Conservation (phyloP, 768 basidiomycete genomes). For the Suillus plorans region DNA sequence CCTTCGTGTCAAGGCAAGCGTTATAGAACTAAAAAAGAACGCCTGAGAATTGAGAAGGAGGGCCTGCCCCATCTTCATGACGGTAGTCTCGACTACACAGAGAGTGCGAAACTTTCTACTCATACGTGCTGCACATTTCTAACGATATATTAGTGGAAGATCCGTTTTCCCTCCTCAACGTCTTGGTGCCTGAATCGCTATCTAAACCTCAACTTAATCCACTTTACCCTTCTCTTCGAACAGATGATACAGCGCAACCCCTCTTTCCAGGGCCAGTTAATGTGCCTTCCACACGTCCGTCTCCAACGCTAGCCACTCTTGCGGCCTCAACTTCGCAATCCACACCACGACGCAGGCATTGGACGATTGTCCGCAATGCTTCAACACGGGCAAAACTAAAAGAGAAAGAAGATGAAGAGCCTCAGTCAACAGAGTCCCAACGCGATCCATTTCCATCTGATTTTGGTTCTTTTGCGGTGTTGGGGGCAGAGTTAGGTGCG, state of each 20-base stretch:
- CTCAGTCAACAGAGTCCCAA: slow-evolving; percentile 42
- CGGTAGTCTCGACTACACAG: slow-evolving; percentile 75
- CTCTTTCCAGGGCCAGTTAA: slow-evolving; percentile 29
- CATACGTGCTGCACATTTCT: slow-evolving; percentile 4
- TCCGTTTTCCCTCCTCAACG: slow-evolving; percentile 67
- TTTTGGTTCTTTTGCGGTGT: slow-evolving; percentile 58
- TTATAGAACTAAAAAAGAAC: slow-evolving; percentile 80
- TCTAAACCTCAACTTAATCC: slow-evolving; percentile 58
- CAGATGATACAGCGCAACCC: slow-evolving; percentile 22
- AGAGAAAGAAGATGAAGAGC: slow-evolving; percentile 46
- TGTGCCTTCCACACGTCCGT: slow-evolving; percentile 21
- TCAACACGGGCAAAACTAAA: slow-evolving; percentile 47
- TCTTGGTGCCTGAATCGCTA: slow-evolving; percentile 57
- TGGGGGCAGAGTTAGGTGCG: slow-evolving; percentile 39
- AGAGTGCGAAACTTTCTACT: slow-evolving; percentile 46
- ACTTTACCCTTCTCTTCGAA: slow-evolving; percentile 46
- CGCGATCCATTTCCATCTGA: slow-evolving; percentile 57
- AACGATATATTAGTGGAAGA: slow-evolving; percentile 62
- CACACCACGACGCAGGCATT: slow-evolving; percentile 49
- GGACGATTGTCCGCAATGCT: slow-evolving; percentile 56
- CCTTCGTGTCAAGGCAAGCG: slow-evolving; percentile 53
- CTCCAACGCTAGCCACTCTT: slow-evolving; percentile 16
- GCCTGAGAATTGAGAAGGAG: slow-evolving; percentile 72
- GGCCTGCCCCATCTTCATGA: slow-evolving; percentile 71
- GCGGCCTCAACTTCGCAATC: slow-evolving; percentile 10